Percentiles rank a stretch among this genome's conserved stretches.
Evolutionary conservation across 352 stramenopile genomes (phyloP).

Genomic region (Phytophthora capsici): DNA sequence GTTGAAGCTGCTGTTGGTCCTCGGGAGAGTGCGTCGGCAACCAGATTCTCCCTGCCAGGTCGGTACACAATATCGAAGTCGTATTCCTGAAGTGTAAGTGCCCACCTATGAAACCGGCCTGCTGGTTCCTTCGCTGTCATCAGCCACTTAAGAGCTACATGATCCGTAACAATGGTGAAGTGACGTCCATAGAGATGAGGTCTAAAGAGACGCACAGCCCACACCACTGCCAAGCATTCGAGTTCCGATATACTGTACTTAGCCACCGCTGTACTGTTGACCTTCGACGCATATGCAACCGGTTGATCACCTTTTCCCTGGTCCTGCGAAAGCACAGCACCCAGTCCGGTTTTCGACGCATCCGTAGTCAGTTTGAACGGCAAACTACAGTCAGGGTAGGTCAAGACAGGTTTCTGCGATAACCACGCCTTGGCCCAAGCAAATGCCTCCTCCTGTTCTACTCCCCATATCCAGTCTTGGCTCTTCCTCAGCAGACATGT

Average conservation of each 20-base stretch:
- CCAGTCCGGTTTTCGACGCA: constrained; percentile 20
- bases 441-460: constrained; percentile 22
- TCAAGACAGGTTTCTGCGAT: constrained; percentile 1
- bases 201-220: constrained; percentile 7
- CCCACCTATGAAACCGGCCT: constrained; percentile 18
- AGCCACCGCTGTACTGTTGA: constrained; percentile 14
- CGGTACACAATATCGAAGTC: constrained; percentile 24
- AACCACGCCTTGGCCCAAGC: constrained; percentile 20
- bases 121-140: constrained; percentile 16
- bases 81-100: constrained; percentile 30
- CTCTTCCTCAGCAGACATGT: constrained; percentile 29
- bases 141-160: constrained; percentile 15
- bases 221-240: constrained; percentile 30
- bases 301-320: constrained; percentile 8
- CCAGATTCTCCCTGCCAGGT: not conserved
- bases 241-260: constrained; percentile 37
- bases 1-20: not conserved
- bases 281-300: constrained; percentile 26
- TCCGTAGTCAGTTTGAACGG: constrained; percentile 41
- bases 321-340: constrained; percentile 34
- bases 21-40: constrained; percentile 30
- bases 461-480: constrained; percentile 23
- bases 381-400: constrained; percentile 32
- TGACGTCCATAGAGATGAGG: constrained; percentile 24
- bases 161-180: constrained; percentile 32